phyloP scores from a whole-genome alignment of 2,329 filamentous ascomycete species.

The Stemphylium lycopersici region DNA sequence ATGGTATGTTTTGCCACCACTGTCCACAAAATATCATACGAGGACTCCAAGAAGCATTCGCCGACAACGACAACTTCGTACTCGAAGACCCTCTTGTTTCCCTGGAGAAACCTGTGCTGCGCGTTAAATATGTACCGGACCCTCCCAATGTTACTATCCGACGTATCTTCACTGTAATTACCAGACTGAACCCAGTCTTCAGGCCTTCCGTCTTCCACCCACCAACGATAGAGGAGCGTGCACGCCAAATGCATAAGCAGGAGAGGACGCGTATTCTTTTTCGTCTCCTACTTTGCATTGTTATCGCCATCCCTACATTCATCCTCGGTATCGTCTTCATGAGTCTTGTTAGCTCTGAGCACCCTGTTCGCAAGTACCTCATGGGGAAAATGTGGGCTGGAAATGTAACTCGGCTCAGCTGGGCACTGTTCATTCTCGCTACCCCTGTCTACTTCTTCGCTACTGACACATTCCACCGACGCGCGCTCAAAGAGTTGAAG shows the following conservation, averaged over 20 bases:
- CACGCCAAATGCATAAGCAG: conserved; percentile 71
- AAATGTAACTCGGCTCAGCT: conserved; percentile 73
- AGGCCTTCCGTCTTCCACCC: conserved; percentile 75
- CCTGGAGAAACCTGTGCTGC: conserved; percentile 67
- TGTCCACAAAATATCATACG: conserved; percentile 59
- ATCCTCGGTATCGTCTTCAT: conserved; percentile 90
- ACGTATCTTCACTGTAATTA: conserved; percentile 71
- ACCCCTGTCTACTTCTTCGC: conserved; percentile 88
- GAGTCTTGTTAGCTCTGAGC: conserved; percentile 71
- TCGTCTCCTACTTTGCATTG: conserved; percentile 72
- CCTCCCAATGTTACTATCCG: conserved; percentile 76
- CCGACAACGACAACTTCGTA: conserved; percentile 50
- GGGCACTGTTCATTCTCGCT: conserved; percentile 79
- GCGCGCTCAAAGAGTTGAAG: conserved; percentile 78
- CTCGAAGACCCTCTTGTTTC: conserved; percentile 64
- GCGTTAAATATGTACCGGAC: conserved; percentile 71
- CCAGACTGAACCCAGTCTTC: conserved; percentile 69
- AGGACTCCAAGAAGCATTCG: conserved; percentile 60
- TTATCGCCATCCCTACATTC: conserved; percentile 80
- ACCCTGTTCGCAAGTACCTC: conserved; percentile 67
- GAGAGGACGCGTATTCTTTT: conserved; percentile 72
- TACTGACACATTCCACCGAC: conserved; percentile 81
- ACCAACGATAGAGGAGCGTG: conserved; percentile 82
- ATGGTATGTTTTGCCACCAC: conserved; percentile 56
- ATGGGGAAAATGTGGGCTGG: conserved; percentile 75